Base-by-base conservation (phyloP, 768 basidiomycete species). In the Piloderma croceum region DNA sequence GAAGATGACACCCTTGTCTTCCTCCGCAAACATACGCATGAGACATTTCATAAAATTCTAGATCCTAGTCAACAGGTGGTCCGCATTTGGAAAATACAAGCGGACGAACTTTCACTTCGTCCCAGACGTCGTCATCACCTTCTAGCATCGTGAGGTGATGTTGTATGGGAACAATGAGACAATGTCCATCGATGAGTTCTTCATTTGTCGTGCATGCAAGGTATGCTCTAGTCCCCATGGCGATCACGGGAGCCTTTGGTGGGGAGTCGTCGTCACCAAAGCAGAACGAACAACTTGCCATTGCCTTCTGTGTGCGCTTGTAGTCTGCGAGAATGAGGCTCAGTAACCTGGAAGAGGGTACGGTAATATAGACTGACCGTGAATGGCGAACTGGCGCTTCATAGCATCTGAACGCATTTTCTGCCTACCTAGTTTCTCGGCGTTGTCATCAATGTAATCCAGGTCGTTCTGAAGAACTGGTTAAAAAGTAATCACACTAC, bases 81-180 rank as follows among this genome's bases (percentile, higher is more conserved):
- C 18, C 3, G 27, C 7, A 39, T 4, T 6, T 22, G 36, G 20
- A 36, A 36, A 29, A 41, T 17, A 15, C 17, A 27, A 15, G 44
- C n/a, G 31, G n/a, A 61, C 83, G 41, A 54, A 94, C 94, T 64
- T 76, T 75, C 43, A 91, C 81, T 75, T 98, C 94, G 46, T 98
- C 94, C 94, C 94, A 99, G 18, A 93, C 85, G 53, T 99, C 94
- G 47, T 98, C 92, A 48, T 99, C 94, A 21, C 80, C 87, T 61
- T 98, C 94, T 3, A 99, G 70, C 73, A 83, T 88, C 32, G 79
- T 81, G 34, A 98, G 62, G 59, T 92, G 83, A 58, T 99, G 96
- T 49, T 97, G 90, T 11, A 96, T 85, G 5, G 96, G 96, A 5
- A 97, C 90, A 48, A 99, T 98, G 20, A 92, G 68, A 55, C 91